phyloP scores from a whole-genome alignment of 805 yeast genomes.

The Torulaspora gathmanii region DNA sequence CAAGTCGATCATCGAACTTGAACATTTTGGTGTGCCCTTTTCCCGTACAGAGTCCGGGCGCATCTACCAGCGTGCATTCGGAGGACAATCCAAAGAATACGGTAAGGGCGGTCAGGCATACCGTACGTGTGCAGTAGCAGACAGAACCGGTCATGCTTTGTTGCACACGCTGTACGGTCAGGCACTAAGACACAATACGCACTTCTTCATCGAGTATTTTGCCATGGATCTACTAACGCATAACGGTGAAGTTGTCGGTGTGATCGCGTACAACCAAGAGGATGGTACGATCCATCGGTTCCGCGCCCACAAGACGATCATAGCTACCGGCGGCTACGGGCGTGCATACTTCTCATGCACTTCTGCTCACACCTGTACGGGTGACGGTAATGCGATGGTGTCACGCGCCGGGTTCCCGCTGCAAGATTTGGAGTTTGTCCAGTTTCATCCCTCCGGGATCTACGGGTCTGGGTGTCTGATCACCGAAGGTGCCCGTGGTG shows the following conservation, averaged over 20 bases:
- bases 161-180: slow-evolving; percentile 95
- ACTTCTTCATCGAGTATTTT: slow-evolving; percentile 95
- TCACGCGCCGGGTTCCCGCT: slow-evolving; percentile 97
- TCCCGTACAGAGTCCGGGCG: slow-evolving; percentile 95
- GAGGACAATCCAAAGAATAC: slow-evolving; percentile 92
- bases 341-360: slow-evolving; percentile 98
- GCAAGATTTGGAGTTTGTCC: slow-evolving; percentile 95
- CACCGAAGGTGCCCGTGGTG: slow-evolving; percentile 99
- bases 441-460: slow-evolving; percentile 99
- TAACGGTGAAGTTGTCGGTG: slow-evolving; percentile 95
- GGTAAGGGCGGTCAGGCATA: slow-evolving; percentile 99
- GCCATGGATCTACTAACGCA: slow-evolving; percentile 93
- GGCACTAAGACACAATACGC: slow-evolving; percentile 93
- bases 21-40: slow-evolving; percentile 97
- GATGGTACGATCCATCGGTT: slow-evolving; percentile 98
- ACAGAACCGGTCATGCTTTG: slow-evolving; percentile 97
- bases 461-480: slow-evolving; percentile 98
- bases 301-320: slow-evolving; percentile 91
- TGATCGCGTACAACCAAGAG: slow-evolving; percentile 95
- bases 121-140: slow-evolving; percentile 99
- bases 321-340: slow-evolving; percentile 99
- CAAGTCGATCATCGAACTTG: slow-evolving; percentile 88
- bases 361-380: slow-evolving; percentile 99
- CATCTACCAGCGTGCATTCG: slow-evolving; percentile 97
- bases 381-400: slow-evolving; percentile 98